These are phyloP conservation scores for Alternaria brassicicola DNA, from an alignment of 2,329 filamentous ascomycete species.

Conservation along the genomic window DNA sequence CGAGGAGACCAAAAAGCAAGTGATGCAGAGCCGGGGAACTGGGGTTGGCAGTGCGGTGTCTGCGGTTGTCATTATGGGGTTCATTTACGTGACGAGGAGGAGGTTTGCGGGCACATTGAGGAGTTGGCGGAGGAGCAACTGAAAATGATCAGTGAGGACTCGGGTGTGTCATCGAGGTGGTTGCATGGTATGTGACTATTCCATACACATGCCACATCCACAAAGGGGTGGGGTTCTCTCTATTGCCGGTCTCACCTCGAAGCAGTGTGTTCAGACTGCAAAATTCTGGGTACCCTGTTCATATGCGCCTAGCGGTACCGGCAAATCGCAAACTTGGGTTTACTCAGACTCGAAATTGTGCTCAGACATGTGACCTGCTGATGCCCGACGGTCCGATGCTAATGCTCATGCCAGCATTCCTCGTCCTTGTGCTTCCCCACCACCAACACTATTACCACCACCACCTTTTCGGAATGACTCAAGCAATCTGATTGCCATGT, in stretches of 20 bases:
- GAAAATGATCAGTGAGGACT: not conserved
- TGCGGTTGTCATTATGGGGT: slow-evolving; percentile 20
- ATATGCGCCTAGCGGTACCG: not conserved
- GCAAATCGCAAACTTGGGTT: not conserved
- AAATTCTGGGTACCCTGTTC: no score
- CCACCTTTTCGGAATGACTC: no score
- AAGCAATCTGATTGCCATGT: not conserved
- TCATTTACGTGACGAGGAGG: slow-evolving; percentile 32
- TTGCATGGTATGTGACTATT: not conserved
- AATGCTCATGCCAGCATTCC: no score
- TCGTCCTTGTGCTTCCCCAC: no score
- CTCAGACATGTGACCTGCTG: not conserved
- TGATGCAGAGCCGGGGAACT: slow-evolving; percentile 19
- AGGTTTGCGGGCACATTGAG: slow-evolving; percentile 36
- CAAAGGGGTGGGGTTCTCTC: not conserved
- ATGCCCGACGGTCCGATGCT: not conserved
- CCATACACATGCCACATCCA: not conserved
- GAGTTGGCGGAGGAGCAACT: slow-evolving; percentile 18
- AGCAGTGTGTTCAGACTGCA: no score
- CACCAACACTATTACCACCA: no score
- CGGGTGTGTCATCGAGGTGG: not conserved
- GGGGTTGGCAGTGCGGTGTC: slow-evolving; percentile 24
- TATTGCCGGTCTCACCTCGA: not conserved
- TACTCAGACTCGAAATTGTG: not conserved
- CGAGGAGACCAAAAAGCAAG: slow-evolving; percentile 31